phyloP scores from a whole-genome alignment of 2,329 filamentous ascomycete species.

The Aspergillus sp. region DNA sequence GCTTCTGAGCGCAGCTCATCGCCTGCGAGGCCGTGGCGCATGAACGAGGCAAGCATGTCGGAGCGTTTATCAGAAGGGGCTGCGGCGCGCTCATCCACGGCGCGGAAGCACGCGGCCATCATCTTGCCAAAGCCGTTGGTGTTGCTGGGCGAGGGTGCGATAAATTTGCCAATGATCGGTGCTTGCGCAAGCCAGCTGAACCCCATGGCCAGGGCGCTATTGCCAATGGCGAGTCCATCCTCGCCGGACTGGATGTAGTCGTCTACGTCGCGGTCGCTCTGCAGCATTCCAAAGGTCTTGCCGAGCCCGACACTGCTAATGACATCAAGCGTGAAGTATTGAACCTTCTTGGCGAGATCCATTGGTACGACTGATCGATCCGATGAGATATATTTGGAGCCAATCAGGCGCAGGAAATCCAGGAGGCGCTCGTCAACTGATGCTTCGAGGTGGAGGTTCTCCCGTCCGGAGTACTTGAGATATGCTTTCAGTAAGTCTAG shows the following conservation, averaged over 20 bases:
- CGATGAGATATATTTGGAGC: neutral
- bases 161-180: neutral
- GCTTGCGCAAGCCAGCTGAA: neutral
- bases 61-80: neutral
- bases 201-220: neutral
- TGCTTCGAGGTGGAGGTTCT: neutral
- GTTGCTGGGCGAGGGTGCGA: neutral
- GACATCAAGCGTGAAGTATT: neutral
- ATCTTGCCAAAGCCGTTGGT: neutral
- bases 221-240: neutral
- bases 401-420: neutral
- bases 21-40: neutral
- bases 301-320: neutral
- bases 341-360: neutral
- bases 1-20: neutral
- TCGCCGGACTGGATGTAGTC: neutral
- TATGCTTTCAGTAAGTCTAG: too few relatives aligned
- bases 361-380: neutral
- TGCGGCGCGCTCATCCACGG: neutral
- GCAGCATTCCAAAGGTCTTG: neutral
- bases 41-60: neutral
- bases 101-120: neutral
- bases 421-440: neutral
- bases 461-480: neutral
- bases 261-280: neutral